A percentile compares a stretch with the other conserved stretches of the same genome.
Conservation (phyloP, 2,329 filamentous ascomycete genomes). For the Neofusicoccum ribis region DNA sequence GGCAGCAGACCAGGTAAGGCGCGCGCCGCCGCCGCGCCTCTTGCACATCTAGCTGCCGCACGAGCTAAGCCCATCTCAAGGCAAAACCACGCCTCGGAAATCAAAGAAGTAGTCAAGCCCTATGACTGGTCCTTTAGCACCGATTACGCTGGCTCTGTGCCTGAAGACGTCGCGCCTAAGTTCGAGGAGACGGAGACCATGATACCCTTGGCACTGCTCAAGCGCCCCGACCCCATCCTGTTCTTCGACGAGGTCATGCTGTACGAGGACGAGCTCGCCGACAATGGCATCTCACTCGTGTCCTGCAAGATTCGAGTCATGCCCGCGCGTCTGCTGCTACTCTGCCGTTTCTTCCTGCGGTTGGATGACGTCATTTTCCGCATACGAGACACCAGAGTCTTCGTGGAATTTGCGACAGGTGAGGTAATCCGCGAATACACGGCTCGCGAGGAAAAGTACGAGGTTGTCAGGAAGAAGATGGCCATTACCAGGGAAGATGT, state of each 20-base stretch:
- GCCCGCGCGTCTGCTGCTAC: constrained; percentile 80
- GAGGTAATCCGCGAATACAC: constrained; percentile 88
- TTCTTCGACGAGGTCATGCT: constrained; percentile 97
- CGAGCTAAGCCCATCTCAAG: constrained; percentile 44
- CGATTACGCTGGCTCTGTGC: constrained; percentile 73
- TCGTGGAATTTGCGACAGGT: constrained; percentile 79
- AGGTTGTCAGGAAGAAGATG: constrained; percentile 64
- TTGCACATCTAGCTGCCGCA: not conserved
- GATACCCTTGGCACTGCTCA: constrained; percentile 85
- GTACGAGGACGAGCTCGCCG: constrained; percentile 96
- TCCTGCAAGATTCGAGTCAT: constrained; percentile 93
- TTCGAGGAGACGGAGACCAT: constrained; percentile 51
- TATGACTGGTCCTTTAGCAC: constrained; percentile 99
- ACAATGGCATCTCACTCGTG: constrained; percentile 90
- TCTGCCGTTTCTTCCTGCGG: constrained; percentile 87
- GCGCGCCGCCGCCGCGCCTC: not conserved
- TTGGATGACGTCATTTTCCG: constrained; percentile 87
- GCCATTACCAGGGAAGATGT: constrained; percentile 68
- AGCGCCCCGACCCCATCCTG: constrained; percentile 85
- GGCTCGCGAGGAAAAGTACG: constrained; percentile 80
- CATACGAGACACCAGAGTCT: constrained; percentile 86
- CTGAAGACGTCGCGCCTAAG: constrained; percentile 4
- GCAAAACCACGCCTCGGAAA: constrained; percentile 77
- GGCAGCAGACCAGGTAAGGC: constrained; percentile 68
- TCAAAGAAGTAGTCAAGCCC: constrained; percentile 90